phyloP scores from a whole-genome alignment of 2,329 filamentous ascomycete genomes.

The Ophiostoma quercus region DNA sequence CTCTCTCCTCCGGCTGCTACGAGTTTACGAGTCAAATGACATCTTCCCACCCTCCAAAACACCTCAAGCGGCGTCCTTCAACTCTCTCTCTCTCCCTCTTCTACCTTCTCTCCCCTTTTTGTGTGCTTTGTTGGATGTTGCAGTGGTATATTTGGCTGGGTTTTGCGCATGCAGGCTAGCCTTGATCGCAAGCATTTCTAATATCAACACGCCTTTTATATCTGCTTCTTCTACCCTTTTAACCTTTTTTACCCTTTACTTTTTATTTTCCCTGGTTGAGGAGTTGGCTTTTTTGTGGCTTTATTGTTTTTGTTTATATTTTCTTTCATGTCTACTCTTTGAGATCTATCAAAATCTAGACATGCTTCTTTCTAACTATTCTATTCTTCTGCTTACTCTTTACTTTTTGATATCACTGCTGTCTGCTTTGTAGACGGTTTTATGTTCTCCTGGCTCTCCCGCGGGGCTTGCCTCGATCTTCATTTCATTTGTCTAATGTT shows the following conservation, averaged over 20 bases:
- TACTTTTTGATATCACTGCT: conserved; percentile 11
- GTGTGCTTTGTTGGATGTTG: conserved; percentile 26
- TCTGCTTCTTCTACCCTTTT: neutral
- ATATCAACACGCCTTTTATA: conserved; percentile 18
- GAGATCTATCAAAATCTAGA: neutral
- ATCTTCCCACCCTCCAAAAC: conserved; percentile 13
- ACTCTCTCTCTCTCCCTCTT: neutral
- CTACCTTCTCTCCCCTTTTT: conserved; percentile 17
- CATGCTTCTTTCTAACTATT: neutral
- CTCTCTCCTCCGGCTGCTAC: conserved; percentile 22
- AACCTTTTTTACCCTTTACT: neutral
- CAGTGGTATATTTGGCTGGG: conserved; percentile 18
- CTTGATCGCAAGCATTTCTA: conserved; percentile 18
- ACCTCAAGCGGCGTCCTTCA: conserved; percentile 14
- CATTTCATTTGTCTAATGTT: neutral
- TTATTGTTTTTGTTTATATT: conserved; percentile 9
- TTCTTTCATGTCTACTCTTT: neutral
- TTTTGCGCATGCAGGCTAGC: conserved; percentile 23
- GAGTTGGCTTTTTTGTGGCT: conserved; percentile 16
- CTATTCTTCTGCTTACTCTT: neutral
- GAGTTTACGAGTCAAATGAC: conserved; percentile 27
- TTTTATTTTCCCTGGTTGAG: conserved; percentile 19
- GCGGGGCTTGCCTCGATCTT: neutral
- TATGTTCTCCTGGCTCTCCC: neutral
- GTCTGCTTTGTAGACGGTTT: neutral